A percentile compares a stretch with the other conserved stretches of the same genome.
These are phyloP conservation scores for Wallemia ichthyophaga DNA, from an alignment of 1,284 basidiomycete genomes.

Conservation along the genomic window DNA sequence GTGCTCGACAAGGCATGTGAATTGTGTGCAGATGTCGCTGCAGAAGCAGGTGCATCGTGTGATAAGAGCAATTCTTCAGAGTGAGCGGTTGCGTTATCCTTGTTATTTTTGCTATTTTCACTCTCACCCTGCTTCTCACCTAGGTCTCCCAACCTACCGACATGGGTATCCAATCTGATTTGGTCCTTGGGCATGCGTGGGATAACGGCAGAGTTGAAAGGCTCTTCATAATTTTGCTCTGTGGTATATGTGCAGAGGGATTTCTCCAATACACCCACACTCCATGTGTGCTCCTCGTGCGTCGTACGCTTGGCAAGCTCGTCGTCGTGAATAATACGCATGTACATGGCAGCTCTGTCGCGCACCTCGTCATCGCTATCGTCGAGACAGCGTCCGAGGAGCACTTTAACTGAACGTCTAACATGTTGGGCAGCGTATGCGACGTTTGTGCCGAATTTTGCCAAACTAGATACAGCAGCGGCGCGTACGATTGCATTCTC, in stretches of 20 bases:
- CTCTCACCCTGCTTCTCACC: no score
- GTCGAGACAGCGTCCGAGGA: slow-evolving; percentile 64
- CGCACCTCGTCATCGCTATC: slow-evolving; percentile 98
- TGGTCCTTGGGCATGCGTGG: slow-evolving; percentile 24
- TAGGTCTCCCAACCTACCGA: no score
- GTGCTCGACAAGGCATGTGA: no score
- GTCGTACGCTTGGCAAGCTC: slow-evolving; percentile 56
- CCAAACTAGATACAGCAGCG: slow-evolving; percentile 74
- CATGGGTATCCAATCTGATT: slow-evolving; percentile 48
- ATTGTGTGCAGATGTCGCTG: no score
- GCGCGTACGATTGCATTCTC: slow-evolving; percentile 96
- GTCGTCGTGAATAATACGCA: slow-evolving; percentile 52
- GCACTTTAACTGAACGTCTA: slow-evolving; percentile 57
- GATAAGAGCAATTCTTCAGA: no score
- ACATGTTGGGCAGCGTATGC: slow-evolving; percentile 33
- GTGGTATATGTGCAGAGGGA: not conserved
- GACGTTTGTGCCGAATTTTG: slow-evolving; percentile 83
- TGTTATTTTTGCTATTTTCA: no score
- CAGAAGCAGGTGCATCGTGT: no score
- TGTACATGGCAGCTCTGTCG: slow-evolving; percentile 82
- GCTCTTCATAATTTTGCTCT: no score
- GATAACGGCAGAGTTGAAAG: not conserved
- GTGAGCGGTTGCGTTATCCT: no score
- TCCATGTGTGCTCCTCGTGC: slow-evolving; percentile 26
- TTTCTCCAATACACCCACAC: not conserved